Percentiles rank a stretch among this genome's conserved stretches.
phyloP scores from a whole-genome alignment of 2,329 filamentous ascomycete species.

The Juglanconis oblonga region DNA sequence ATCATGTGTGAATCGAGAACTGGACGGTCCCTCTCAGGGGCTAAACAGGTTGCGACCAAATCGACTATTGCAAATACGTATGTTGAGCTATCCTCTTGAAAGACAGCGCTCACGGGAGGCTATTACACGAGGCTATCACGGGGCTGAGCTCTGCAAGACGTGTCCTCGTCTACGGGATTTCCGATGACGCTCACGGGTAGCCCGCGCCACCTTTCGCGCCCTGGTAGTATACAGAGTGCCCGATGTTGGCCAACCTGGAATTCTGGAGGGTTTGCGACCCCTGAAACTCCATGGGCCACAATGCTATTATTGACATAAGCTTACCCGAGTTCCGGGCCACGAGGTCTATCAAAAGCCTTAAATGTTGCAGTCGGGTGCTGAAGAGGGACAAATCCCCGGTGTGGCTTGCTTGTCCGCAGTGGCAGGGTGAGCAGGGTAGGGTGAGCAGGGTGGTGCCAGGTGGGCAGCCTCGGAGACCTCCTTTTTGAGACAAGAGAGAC shows the following conservation, averaged over 20 bases:
- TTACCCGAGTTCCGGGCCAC: conserved; percentile 5
- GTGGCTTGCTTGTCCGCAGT: not conserved
- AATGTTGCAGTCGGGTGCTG: conserved; percentile 2
- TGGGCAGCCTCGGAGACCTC: too few species aligned
- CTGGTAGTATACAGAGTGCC: too few species aligned
- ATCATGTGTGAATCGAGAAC: not conserved
- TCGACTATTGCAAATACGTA: not conserved
- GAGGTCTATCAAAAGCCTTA: not conserved
- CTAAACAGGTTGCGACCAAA: not conserved
- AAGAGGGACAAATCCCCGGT: not conserved
- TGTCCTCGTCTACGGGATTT: too few species aligned
- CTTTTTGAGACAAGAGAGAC: too few species aligned
- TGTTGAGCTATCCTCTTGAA: not conserved
- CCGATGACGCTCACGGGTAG: too few species aligned
- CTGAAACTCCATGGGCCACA: not conserved
- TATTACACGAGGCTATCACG: too few species aligned
- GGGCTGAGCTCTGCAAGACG: too few species aligned
- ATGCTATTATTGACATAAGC: not conserved
- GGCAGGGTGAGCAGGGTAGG: too few species aligned
- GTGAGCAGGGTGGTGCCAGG: too few species aligned
- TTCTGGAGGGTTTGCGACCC: not conserved
- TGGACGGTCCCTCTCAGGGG: not conserved
- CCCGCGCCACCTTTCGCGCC: too few species aligned
- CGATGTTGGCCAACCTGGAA: too few species aligned
- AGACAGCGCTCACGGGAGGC: too few species aligned